These are phyloP conservation scores for Spinacia oleracea DNA, from an alignment of 179 eudicot genomes.

Conservation along the genomic window DNA sequence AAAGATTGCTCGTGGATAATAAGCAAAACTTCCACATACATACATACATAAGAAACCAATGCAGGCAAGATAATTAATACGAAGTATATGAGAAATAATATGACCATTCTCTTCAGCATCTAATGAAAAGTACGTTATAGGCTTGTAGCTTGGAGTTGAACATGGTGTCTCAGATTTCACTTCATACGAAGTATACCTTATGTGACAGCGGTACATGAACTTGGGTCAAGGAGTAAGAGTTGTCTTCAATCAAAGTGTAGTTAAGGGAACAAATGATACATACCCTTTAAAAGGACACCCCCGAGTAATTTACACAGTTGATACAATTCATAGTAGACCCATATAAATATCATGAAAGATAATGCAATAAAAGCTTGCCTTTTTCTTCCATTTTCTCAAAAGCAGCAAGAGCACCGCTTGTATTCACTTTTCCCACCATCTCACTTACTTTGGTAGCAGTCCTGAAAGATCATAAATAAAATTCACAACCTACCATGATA, in stretches of 20 bases:
- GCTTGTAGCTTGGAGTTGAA: not conserved
- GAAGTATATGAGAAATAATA: no score
- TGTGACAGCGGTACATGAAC: not conserved
- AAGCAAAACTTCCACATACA: not conserved
- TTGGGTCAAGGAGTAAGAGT: not conserved
- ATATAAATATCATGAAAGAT: not conserved
- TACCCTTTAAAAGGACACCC: not conserved
- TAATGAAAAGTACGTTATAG: not conserved
- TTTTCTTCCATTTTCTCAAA: conserved; percentile 99
- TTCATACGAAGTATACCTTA: not conserved
- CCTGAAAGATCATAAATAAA: conserved; percentile 37
- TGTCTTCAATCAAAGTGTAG: not conserved
- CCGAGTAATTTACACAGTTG: no score
- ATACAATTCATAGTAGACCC: not conserved
- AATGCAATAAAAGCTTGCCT: conserved; percentile 40
- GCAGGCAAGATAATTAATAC: not conserved
- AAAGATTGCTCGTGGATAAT: not conserved
- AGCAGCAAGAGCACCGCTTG: conserved; percentile 93
- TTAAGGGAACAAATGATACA: not conserved
- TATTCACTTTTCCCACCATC: conserved; percentile 93
- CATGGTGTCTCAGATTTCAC: not conserved
- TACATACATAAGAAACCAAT: not conserved
- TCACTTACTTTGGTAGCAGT: conserved; percentile 93
- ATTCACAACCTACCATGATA: conserved; percentile 14
- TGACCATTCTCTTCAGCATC: not conserved